A percentile compares a stretch with the other conserved stretches of the same genome.
These are phyloP conservation scores for Boletus tomentosulus DNA, from an alignment of 768 basidiomycete genomes.

Conservation along the genomic window DNA sequence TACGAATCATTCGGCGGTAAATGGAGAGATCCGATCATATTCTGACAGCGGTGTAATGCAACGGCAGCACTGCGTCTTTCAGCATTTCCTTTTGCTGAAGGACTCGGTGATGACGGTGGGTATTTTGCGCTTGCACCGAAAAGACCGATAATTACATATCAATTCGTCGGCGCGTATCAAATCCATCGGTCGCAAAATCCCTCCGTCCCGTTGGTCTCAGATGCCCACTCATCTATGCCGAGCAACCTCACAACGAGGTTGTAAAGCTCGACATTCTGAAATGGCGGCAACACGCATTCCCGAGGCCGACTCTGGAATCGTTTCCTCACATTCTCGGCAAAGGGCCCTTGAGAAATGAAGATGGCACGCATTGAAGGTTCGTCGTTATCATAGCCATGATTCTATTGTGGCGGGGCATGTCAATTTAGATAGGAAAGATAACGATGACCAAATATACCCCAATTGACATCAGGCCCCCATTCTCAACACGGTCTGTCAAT, in stretches of 20 bases:
- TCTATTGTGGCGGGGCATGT: constrained; percentile 38
- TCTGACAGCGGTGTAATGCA: background rate
- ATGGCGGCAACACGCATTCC: constrained; percentile 64
- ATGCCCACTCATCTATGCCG: constrained; percentile 50
- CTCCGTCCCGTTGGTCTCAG: constrained; percentile 68
- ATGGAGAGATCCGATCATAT: background rate
- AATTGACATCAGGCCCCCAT: constrained; percentile 53
- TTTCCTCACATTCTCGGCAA: constrained; percentile 38
- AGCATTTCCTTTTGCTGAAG: background rate
- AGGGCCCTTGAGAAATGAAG: constrained; percentile 87
- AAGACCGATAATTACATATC: background rate
- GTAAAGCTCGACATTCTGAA: constrained; percentile 81
- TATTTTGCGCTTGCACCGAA: background rate
- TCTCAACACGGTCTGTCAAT: constrained; percentile 61
- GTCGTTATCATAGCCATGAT: constrained; percentile 84
- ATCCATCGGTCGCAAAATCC: constrained; percentile 75
- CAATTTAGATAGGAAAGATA: background rate
- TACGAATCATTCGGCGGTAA: no score
- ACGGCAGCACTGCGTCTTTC: background rate
- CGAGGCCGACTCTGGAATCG: constrained; percentile 21
- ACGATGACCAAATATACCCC: constrained; percentile 43
- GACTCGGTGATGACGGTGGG: background rate
- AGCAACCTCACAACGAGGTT: constrained; percentile 72
- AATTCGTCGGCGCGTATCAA: background rate
- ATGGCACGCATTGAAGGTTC: constrained; percentile 77